Percentiles rank a stretch among this genome's conserved stretches.
Evolutionary conservation across 192 early-diverging fungal species (phyloP).

Genomic region (Dispira simplex): DNA sequence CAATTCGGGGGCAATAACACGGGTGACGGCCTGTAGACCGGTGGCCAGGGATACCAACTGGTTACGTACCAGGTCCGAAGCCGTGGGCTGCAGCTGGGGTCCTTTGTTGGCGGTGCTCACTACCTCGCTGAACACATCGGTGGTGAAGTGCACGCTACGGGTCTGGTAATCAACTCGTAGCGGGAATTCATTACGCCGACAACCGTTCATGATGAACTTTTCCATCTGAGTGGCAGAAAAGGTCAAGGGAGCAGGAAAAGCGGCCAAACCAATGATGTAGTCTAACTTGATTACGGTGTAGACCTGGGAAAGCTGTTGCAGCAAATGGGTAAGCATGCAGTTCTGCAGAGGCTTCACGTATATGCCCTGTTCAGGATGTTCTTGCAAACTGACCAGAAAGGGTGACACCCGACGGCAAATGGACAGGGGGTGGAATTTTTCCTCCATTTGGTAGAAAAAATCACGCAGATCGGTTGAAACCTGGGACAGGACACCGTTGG

Average conservation of each 20-base stretch:
- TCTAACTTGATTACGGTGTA: conserved; percentile 96
- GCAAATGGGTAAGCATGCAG: conserved; percentile 90
- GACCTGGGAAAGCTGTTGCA: conserved; percentile 97
- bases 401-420: conserved; percentile 96
- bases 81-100: conserved; percentile 66
- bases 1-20: conserved; percentile 65
- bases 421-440: conserved; percentile 96
- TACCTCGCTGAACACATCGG: conserved; percentile 66
- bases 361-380: conserved; percentile 61
- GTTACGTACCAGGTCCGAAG: conserved; percentile 81
- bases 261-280: conserved; percentile 73
- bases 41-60: conserved; percentile 80
- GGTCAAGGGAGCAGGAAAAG: conserved; percentile 75
- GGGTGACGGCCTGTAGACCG: conserved; percentile 70
- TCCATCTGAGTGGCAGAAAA: conserved; percentile 81
- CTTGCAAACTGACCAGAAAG: conserved; percentile 46
- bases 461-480: conserved; percentile 82
- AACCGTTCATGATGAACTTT: conserved; percentile 98
- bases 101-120: conserved; percentile 65
- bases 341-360: conserved; percentile 91
- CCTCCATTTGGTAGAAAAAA: conserved; percentile 91
- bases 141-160: conserved; percentile 83
- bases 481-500: conserved; percentile 69
- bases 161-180: conserved; percentile 91
- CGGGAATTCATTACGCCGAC: conserved; percentile 85